Conservation (phyloP, 2,329 filamentous ascomycete species). For the Ceratocystis albifundus region DNA sequence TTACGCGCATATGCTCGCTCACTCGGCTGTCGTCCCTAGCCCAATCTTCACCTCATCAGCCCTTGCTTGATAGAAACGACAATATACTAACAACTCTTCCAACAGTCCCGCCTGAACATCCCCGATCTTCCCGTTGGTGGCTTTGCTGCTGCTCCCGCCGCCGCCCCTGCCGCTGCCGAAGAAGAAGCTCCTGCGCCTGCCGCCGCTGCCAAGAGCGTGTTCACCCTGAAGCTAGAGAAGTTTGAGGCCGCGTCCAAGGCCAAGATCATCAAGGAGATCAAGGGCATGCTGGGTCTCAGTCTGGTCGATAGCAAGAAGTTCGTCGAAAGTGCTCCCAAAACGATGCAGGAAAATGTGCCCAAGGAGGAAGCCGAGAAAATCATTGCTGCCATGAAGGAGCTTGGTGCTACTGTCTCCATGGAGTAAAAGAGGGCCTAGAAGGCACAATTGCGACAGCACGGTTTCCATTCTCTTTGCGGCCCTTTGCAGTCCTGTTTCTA, state of each 20-base stretch:
- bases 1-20: background rate
- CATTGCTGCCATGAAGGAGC: constrained; percentile 80
- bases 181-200: constrained; percentile 72
- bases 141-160: constrained; percentile 58
- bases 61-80: background rate
- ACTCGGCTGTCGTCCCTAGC: background rate
- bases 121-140: constrained; percentile 92
- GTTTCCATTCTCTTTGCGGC: constrained; percentile 9
- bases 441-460: too few species aligned
- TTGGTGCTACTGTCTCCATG: constrained; percentile 82
- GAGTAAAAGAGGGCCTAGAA: constrained; percentile 47
- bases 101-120: constrained; percentile 60
- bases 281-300: constrained; percentile 84
- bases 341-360: constrained; percentile 96
- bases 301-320: constrained; percentile 99
- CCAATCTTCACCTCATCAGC: too few species aligned
- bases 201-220: constrained; percentile 91
- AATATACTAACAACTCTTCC: background rate
- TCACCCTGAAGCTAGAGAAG: constrained; percentile 85
- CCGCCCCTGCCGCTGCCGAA: constrained; percentile 49
- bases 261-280: constrained; percentile 99
- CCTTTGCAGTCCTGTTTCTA: constrained; percentile 9
- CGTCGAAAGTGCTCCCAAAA: constrained; percentile 93
- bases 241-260: constrained; percentile 86
- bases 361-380: constrained; percentile 99